Percentiles rank a stretch among this genome's conserved stretches.
phyloP scores from a whole-genome alignment of 257 asterid genomes.

The Echites panduratus region DNA sequence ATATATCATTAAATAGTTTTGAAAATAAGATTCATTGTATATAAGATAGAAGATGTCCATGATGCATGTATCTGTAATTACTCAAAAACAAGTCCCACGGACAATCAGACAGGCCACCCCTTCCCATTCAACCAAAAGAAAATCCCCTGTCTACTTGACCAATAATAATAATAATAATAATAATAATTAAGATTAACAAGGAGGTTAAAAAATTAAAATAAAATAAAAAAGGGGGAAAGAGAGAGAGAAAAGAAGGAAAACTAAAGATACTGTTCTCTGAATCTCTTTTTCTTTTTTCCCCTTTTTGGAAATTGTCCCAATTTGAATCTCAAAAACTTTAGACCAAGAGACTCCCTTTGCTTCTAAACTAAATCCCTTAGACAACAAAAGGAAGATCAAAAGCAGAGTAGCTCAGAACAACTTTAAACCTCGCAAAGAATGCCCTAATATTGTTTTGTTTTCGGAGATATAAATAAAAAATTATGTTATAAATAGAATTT shows the following conservation, averaged over 20 bases:
- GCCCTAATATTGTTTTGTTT: not conserved
- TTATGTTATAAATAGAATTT: too few species aligned
- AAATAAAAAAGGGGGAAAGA: not conserved
- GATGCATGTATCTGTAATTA: too few species aligned
- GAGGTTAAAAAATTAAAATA: too few species aligned
- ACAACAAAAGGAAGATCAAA: conserved; percentile 13
- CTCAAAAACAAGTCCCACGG: too few species aligned
- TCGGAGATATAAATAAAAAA: too few species aligned
- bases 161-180: not conserved
- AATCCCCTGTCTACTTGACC: not conserved
- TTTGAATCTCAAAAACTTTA: conserved; percentile 26
- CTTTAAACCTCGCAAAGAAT: conserved; percentile 3
- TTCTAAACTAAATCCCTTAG: conserved; percentile 5
- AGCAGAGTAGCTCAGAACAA: conserved; percentile 6
- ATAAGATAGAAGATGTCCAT: too few species aligned
- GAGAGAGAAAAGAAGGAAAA: not conserved
- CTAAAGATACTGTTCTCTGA: conserved; percentile 9
- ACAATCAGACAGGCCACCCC: not conserved
- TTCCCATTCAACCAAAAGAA: not conserved
- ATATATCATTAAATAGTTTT: too few species aligned
- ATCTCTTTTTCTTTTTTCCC: conserved; percentile 15
- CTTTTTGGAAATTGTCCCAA: conserved; percentile 18
- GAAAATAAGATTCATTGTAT: too few species aligned
- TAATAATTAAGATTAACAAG: too few species aligned
- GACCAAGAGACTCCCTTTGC: conserved; percentile 16